Percentiles rank a stretch among this genome's conserved stretches.
Evolutionary conservation across 305 asterid genomes (phyloP).

Genomic region (Ruellia speciosa): DNA sequence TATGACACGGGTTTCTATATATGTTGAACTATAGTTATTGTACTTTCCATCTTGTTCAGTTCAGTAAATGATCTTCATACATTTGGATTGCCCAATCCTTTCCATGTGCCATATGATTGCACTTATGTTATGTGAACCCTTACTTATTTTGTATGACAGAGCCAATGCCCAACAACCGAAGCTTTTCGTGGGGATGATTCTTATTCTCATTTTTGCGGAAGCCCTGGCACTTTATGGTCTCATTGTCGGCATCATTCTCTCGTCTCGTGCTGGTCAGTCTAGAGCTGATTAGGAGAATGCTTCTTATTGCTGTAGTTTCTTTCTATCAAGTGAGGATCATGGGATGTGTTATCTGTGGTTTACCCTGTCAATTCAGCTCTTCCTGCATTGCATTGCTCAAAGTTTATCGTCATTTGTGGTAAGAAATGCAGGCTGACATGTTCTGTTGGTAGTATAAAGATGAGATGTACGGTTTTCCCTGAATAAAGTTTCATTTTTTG

Average conservation of each 20-base stretch:
- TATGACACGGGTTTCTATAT: no score
- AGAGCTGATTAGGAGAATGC: constrained; percentile 37
- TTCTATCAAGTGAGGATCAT: background rate
- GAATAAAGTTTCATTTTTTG: constrained; percentile 12
- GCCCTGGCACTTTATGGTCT: constrained; percentile 24
- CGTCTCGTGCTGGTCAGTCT: constrained; percentile 55
- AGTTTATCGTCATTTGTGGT: background rate
- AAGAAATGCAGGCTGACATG: background rate
- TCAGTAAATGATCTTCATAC: no score
- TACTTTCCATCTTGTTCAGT: no score
- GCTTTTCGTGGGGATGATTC: constrained; percentile 52
- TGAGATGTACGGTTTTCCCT: background rate
- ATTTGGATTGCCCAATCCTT: no score
- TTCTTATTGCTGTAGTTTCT: background rate
- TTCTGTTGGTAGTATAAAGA: constrained; percentile 7
- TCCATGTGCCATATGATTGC: no score
- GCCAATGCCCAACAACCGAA: constrained; percentile 56
- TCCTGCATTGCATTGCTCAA: no score
- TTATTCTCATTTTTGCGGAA: constrained; percentile 20
- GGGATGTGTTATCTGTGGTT: no score
- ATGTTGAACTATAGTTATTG: no score
- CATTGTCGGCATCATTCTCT: constrained; percentile 48
- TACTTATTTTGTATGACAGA: constrained; percentile 23
- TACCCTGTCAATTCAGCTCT: no score
- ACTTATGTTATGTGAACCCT: no score